phyloP scores from a whole-genome alignment of 192 early-diverging fungal species.

The Linnemannia zychae region DNA sequence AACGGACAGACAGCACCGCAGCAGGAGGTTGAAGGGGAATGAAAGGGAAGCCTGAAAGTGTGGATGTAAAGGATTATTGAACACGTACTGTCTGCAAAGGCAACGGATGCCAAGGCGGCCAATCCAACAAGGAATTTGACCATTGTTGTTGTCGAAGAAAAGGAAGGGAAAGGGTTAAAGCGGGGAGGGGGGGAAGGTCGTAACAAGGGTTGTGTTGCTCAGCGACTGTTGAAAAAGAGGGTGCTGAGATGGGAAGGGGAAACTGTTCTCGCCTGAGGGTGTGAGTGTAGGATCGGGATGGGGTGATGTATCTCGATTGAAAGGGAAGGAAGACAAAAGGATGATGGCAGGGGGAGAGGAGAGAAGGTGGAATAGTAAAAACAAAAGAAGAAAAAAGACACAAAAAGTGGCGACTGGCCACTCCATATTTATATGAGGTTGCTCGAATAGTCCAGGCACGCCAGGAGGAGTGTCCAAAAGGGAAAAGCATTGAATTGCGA shows the following conservation, averaged over 20 bases:
- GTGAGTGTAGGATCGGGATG: neutral
- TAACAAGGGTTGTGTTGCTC: neutral
- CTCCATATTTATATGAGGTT: neutral
- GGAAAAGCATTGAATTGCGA: neutral
- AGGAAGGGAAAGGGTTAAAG: neutral
- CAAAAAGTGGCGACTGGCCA: neutral
- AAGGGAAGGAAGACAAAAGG: neutral
- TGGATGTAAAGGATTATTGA: neutral
- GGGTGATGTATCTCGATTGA: neutral
- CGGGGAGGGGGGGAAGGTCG: neutral
- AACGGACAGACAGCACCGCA: too few relatives aligned
- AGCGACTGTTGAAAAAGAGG: neutral
- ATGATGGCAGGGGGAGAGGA: neutral
- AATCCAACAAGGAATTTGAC: conserved; percentile 39
- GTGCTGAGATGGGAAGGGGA: neutral
- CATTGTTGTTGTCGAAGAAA: conserved; percentile 25
- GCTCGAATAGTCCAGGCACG: neutral
- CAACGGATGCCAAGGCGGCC: conserved; percentile 37
- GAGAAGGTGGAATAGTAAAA: conserved; percentile 3
- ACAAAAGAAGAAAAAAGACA: neutral
- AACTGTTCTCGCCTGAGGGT: neutral
- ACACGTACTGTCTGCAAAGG: conserved; percentile 53
- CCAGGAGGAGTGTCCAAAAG: neutral
- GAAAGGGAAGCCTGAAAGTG: neutral
- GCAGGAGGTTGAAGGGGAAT: neutral